Base-by-base conservation (phyloP, 1,284 basidiomycete species). In the Stygiomarasmius scandens region DNA sequence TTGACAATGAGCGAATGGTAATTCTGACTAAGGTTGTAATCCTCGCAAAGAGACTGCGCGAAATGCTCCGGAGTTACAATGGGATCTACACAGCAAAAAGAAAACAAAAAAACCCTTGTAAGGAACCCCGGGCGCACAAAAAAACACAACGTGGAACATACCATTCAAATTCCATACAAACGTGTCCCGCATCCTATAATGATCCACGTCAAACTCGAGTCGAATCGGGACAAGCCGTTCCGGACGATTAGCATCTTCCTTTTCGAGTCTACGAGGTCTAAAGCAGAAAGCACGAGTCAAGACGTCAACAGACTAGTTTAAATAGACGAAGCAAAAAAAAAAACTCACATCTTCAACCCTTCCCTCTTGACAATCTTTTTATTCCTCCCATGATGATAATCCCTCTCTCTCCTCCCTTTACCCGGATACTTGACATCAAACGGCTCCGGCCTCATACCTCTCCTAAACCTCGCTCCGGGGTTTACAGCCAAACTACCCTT, bases 151-250 rank as follows among this genome's bases (percentile, higher is more conserved):
- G 16, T 19, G 41, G 1, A 12, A 74, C 83, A 53, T 59, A 95
- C 94, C 94, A 65, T 92, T 89, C 53, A 96, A 76, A 69, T 99
- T 98, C 96, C 96, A 99, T 34, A 96, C 86, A 72, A 99, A 98
- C 0, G 96, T 96, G 71, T 99, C 96, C 38, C 95, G 86, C 79
- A 98, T 87, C 73, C 91, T 93, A 70, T 92, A 90, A 68, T 93
- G 91, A 58, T 92, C 90, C 55, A 96, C 89, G 65, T 99, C 97
- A 66, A 98, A 88, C 72, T 99, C 97, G 52, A 99, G 78, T 20
- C 96, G 86, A 52, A 99, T 92, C 2, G 96, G 96, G 5, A 99
- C 91, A 36, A 98, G 85, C 65, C 86, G 80, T 69, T 96, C 95
- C 8, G 85, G 80, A 32, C 80, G 75, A 61, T 85, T 80, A 3